A percentile compares a stretch with the other conserved stretches of the same genome.
Conservation (phyloP, 2,329 filamentous ascomycete species). For the Aspergillus fijiensis region DNA sequence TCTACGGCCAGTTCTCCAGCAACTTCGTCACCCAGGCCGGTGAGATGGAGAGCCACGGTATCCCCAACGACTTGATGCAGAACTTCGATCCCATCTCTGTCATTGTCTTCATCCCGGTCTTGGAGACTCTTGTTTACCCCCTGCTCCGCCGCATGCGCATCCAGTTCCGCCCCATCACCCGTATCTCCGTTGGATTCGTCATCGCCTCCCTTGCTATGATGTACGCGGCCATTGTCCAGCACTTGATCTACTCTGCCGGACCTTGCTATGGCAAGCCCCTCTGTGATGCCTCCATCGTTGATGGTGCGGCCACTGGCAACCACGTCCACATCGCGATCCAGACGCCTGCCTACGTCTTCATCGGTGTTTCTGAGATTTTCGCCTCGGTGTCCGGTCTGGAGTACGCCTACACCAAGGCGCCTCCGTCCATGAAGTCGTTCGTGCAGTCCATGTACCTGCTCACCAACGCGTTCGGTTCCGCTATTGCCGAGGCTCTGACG, state of each 20-base stretch:
- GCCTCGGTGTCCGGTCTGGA: conserved; percentile 69
- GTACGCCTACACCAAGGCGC: conserved; percentile 73
- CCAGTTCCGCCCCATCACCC: conserved; percentile 72
- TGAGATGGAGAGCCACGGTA: conserved; percentile 64
- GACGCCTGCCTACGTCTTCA: conserved; percentile 47
- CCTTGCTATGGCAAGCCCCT: conserved; percentile 52
- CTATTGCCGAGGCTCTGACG: conserved; percentile 61
- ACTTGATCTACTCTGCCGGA: conserved; percentile 54
- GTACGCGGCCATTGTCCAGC: conserved; percentile 59
- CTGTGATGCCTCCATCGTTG: conserved; percentile 33
- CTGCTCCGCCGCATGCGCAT: conserved; percentile 62
- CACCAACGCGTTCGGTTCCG: conserved; percentile 58
- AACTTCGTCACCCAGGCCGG: conserved; percentile 66
- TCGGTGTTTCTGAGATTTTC: conserved; percentile 56
- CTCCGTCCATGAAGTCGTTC: conserved; percentile 65
- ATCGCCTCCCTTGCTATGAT: conserved; percentile 63
- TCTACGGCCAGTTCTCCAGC: conserved; percentile 66
- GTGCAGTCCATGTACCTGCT: conserved; percentile 59
- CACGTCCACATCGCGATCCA: conserved; percentile 47
- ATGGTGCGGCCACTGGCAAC: conserved; percentile 40
- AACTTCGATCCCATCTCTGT: conserved; percentile 75
- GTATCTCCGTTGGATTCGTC: conserved; percentile 69
- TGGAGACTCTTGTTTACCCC: conserved; percentile 70
- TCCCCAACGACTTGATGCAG: conserved; percentile 75
- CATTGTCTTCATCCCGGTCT: conserved; percentile 71